phyloP scores from a whole-genome alignment of 192 early-diverging fungal genomes.

The Rhizophlyctis rosea region DNA sequence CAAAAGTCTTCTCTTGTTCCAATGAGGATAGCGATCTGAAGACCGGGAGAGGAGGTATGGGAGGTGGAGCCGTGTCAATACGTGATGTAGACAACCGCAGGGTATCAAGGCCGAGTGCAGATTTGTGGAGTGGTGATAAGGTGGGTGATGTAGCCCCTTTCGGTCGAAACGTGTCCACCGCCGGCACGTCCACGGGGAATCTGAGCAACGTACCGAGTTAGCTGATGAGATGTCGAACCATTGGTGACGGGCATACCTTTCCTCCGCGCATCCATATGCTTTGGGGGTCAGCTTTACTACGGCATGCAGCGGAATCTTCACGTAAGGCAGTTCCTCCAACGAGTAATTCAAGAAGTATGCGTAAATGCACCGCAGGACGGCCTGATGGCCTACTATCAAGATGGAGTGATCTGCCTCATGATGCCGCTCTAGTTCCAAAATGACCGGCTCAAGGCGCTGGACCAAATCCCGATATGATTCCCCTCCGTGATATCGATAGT shows the following conservation, averaged over 20 bases:
- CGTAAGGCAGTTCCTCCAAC: slow-evolving; percentile 95
- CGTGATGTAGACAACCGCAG: no score
- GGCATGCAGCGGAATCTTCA: slow-evolving; percentile 97
- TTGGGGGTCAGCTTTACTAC: slow-evolving; percentile 96
- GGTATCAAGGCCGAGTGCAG: no score
- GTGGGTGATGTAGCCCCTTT: neutral
- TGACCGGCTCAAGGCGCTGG: slow-evolving; percentile 93
- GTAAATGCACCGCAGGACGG: slow-evolving; percentile 95
- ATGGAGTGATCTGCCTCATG: slow-evolving; percentile 74
- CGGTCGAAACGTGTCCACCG: slow-evolving; percentile 85
- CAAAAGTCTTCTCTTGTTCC: neutral
- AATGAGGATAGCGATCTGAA: neutral
- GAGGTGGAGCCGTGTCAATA: neutral
- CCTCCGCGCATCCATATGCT: slow-evolving; percentile 93
- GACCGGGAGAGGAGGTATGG: neutral
- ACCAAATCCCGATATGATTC: slow-evolving; percentile 96
- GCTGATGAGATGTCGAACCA: neutral
- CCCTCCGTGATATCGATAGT: slow-evolving; percentile 54
- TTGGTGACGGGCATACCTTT: slow-evolving; percentile 71
- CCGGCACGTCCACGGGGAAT: slow-evolving; percentile 88
- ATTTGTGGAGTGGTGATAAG: no score
- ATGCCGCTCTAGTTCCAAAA: slow-evolving; percentile 98
- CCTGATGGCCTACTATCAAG: slow-evolving; percentile 96
- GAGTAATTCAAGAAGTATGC: slow-evolving; percentile 94
- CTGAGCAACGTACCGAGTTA: slow-evolving; percentile 23